Percentiles rank a stretch among this genome's conserved stretches.
Evolutionary conservation across 768 basidiomycete species (phyloP).

Genomic region (Tremella fuciformis): DNA sequence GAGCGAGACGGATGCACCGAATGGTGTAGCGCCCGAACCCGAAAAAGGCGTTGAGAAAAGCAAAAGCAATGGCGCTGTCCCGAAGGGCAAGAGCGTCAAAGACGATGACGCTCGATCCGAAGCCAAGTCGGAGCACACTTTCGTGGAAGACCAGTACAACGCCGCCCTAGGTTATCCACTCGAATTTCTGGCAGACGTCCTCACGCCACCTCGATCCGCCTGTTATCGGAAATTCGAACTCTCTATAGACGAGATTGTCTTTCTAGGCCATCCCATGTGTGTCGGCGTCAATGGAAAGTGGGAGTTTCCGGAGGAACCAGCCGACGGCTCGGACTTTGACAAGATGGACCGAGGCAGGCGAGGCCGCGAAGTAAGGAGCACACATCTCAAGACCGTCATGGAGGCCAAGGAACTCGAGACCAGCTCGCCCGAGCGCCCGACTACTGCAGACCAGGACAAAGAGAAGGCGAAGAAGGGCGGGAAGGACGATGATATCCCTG

Average conservation of each 20-base stretch:
- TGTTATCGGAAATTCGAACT: conserved; percentile 95
- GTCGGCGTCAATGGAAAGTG: conserved; percentile 69
- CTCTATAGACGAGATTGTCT: conserved; percentile 82
- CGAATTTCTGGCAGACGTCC: conserved; percentile 73
- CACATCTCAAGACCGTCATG: conserved; percentile 23
- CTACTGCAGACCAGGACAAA: not conserved
- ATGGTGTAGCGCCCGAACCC: not conserved
- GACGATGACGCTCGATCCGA: not conserved
- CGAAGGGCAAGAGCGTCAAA: conserved; percentile 10
- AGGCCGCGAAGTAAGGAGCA: conserved; percentile 23
- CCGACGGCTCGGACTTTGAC: conserved; percentile 22
- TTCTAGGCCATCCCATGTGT: conserved; percentile 92
- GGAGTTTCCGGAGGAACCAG: conserved; percentile 55
- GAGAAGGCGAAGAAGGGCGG: conserved; percentile 10
- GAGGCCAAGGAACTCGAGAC: conserved; percentile 19
- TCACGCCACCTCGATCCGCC: conserved; percentile 71
- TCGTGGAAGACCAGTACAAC: conserved; percentile 47
- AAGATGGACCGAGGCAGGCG: conserved; percentile 15
- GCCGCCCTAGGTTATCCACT: conserved; percentile 72
- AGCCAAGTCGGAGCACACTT: conserved; percentile 13
- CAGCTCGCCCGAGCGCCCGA: not conserved
- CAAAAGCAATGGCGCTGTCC: conserved; percentile 4
- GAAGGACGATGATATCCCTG: conserved; percentile 27
- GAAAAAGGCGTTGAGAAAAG: not conserved
- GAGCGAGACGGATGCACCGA: not conserved